phyloP scores from a whole-genome alignment of 2,329 filamentous ascomycete genomes.

The Xylaria sp. region DNA sequence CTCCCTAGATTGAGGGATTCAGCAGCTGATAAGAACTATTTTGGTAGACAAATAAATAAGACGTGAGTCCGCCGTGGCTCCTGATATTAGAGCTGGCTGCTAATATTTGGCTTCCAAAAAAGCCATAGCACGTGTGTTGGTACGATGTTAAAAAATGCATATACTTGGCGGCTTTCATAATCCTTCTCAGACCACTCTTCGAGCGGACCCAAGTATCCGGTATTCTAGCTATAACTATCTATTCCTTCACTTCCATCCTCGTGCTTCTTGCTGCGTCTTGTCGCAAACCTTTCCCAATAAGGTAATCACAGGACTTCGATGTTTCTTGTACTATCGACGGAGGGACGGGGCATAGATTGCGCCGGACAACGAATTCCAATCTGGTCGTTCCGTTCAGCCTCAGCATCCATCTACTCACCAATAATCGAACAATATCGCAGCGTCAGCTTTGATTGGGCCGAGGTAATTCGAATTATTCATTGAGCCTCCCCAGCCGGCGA shows the following conservation, averaged over 20 bases:
- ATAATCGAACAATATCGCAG: neutral
- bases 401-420: neutral
- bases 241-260: neutral
- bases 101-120: constrained; percentile 8
- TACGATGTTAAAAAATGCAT: constrained; percentile 8
- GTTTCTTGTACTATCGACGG: constrained; percentile 3
- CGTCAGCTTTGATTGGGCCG: neutral
- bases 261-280: neutral
- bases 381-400: neutral
- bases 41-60: constrained; percentile 31
- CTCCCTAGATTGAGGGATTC: neutral
- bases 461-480: neutral
- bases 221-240: constrained; percentile 6
- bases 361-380: neutral
- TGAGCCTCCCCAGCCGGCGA: constrained; percentile 9
- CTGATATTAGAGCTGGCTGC: constrained; percentile 7
- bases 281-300: constrained; percentile 8
- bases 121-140: constrained; percentile 12
- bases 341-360: neutral
- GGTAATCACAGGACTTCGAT: neutral
- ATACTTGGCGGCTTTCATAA: neutral
- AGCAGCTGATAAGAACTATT: constrained; percentile 8
- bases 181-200: neutral
- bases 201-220: constrained; percentile 1
- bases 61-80: constrained; percentile 29